Evolutionary conservation across 768 basidiomycete species (phyloP).

Genomic region (Wakefieldia striispora): DNA sequence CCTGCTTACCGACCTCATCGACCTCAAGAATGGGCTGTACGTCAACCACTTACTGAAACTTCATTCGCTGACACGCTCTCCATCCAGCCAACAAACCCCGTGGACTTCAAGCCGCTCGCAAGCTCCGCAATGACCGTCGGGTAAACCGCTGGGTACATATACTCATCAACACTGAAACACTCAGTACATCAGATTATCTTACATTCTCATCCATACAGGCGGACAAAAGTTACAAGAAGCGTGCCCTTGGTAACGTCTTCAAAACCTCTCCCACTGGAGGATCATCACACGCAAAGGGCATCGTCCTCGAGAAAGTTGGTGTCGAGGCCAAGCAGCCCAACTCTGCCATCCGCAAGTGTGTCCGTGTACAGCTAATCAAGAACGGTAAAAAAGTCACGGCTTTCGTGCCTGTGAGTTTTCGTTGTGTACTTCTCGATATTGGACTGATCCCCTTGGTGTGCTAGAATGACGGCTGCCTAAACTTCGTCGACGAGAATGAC

Average conservation of each 20-base stretch:
- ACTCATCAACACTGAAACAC: not conserved
- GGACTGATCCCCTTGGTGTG: conserved; percentile 5
- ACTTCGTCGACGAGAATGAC: conserved; percentile 99
- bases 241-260: conserved; percentile 98
- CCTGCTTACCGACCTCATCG: conserved; percentile 45
- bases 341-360: conserved; percentile 99
- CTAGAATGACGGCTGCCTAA: conserved; percentile 94
- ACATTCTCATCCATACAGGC: conserved; percentile 52
- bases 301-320: conserved; percentile 99
- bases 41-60: conserved; percentile 35
- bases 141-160: conserved; percentile 93
- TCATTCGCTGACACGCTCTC: conserved; percentile 6
- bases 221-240: conserved; percentile 99
- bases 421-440: not conserved
- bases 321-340: conserved; percentile 99
- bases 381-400: conserved; percentile 99
- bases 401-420: conserved; percentile 86
- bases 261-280: conserved; percentile 99
- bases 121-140: conserved; percentile 90
- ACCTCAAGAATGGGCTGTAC: conserved; percentile 83
- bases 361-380: conserved; percentile 99
- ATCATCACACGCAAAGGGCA: conserved; percentile 99
- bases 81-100: conserved; percentile 93
- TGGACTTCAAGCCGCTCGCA: conserved; percentile 98
- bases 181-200: conserved; percentile 9